Base-by-base conservation (phyloP, 306 rosid species). In the Fagus crenata region DNA sequence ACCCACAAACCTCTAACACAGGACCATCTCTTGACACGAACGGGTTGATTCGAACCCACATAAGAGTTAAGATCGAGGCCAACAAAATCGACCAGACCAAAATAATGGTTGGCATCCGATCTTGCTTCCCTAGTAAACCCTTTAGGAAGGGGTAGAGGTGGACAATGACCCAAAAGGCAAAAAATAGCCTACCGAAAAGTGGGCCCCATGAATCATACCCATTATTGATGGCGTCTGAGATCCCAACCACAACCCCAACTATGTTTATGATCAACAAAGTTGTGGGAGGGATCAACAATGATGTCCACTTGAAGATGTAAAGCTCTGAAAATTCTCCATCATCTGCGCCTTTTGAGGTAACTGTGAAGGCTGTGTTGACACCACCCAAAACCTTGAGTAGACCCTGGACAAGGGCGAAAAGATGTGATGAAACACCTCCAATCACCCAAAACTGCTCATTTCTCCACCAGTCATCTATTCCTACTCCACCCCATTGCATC, bases 121-220 rank as follows among this genome's bases (percentile, higher is more conserved):
- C 97, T 78, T 90, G 95, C 75, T 88, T 95, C 35, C 97, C 97
- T 35, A 90, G 89, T 46, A 92, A 82, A 17, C 97, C 96, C 88
- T 95, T 95, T 43, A 94, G 88, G 96, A 94, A 94, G 4, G 98
- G 98, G 84, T 94, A 94, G 59, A 94, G 94, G 78, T 94, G 98
- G 83, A 92, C 56, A 75, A 92, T 89, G 75, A 95, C 97, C 97
- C 97, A 95, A 55, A 90, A 83, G 61, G 97, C 96, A n/a, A 95
- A 95, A 86, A 95, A 92, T 65, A 92, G 84, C 87, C 99, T 91
- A 51, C 97, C 97, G 22, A 95, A 95, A 36, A 95, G 90, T 36
- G 97, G 97, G 58, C 97, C 99, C 99, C 99, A 92, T 28, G 99
- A 88, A 43, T 95, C 97, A 15, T 94, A 94, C 42, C 98, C 98